A percentile compares a stretch with the other conserved stretches of the same genome.
Evolutionary conservation across 225 moss, liverwort and hornwort species (phyloP).

Genomic region (Lunularia cruciata): DNA sequence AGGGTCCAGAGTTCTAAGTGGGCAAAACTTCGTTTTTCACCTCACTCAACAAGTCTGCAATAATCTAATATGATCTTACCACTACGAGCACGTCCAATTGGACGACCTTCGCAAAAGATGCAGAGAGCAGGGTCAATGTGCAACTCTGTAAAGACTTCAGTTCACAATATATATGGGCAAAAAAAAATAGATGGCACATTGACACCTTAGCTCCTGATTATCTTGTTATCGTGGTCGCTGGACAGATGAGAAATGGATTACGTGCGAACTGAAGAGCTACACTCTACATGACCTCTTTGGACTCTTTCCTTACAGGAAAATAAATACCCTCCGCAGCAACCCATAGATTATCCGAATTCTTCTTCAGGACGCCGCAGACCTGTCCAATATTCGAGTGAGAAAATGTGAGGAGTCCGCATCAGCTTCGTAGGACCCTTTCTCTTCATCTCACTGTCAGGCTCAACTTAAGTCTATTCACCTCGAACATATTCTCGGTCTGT

Average conservation of each 20-base stretch:
- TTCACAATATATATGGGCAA: not conserved
- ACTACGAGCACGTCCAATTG: not conserved
- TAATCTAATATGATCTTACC: no score
- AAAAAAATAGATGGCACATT: not conserved
- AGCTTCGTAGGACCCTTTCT: no score
- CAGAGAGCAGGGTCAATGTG: not conserved
- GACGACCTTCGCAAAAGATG: not conserved
- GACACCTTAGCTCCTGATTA: not conserved
- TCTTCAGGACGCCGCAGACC: constrained; percentile 86
- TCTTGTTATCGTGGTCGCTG: not conserved
- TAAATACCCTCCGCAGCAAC: constrained; percentile 84
- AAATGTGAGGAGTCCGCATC: no score
- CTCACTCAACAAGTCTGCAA: not conserved
- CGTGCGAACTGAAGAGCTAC: not conserved
- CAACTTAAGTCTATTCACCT: no score
- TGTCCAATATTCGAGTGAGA: no score
- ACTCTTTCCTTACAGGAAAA: constrained; percentile 58
- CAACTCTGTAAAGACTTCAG: not conserved
- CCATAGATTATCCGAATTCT: constrained; percentile 80
- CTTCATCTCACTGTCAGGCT: no score
- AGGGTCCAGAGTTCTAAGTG: not conserved
- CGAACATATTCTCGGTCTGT: no score
- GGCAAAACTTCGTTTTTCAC: not conserved
- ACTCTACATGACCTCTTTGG: constrained; percentile 10
- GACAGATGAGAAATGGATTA: not conserved